Percentiles rank a stretch among this genome's conserved stretches.
Evolutionary conservation across 495 filamentous ascomycete species (phyloP).

Genomic region (Cairneyella variabilis): DNA sequence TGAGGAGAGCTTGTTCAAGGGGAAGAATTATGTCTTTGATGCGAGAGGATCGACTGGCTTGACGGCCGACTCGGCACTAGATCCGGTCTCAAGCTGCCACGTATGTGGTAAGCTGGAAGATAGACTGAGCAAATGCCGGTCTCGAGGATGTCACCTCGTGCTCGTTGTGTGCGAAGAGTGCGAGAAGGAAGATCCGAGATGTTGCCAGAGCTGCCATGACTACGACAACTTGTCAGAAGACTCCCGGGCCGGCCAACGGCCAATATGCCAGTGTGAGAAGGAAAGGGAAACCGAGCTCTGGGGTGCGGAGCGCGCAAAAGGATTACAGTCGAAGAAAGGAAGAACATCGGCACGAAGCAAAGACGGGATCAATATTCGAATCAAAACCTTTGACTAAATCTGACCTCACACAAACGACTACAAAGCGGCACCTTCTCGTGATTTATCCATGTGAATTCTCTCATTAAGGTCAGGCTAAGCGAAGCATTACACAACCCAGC

Average conservation of each 20-base stretch:
- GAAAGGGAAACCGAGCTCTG: constrained; percentile 21
- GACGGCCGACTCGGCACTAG: not conserved
- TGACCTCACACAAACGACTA: not conserved
- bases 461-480: too few relatives aligned
- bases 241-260: not conserved
- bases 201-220: constrained; percentile 21
- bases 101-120: constrained; percentile 8
- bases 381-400: constrained; percentile 14
- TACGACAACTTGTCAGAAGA: constrained; percentile 1
- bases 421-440: too few relatives aligned
- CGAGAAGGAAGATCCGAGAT: constrained; percentile 14
- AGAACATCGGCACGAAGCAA: not conserved
- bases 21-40: constrained; percentile 28
- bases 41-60: constrained; percentile 21
- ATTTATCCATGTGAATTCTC: too few relatives aligned
- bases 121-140: constrained; percentile 24
- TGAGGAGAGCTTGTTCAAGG: constrained; percentile 21
- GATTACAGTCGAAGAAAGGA: not conserved
- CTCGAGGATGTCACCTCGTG: constrained; percentile 23
- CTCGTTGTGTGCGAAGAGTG: constrained; percentile 23
- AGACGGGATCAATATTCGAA: constrained; percentile 10
- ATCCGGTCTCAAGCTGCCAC: constrained; percentile 24
- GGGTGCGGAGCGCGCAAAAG: constrained; percentile 8
- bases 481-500: too few relatives aligned
- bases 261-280: constrained; percentile 17